Base-by-base conservation (phyloP, 2,329 filamentous ascomycete genomes). In the Cordyceps fumosorosea region DNA sequence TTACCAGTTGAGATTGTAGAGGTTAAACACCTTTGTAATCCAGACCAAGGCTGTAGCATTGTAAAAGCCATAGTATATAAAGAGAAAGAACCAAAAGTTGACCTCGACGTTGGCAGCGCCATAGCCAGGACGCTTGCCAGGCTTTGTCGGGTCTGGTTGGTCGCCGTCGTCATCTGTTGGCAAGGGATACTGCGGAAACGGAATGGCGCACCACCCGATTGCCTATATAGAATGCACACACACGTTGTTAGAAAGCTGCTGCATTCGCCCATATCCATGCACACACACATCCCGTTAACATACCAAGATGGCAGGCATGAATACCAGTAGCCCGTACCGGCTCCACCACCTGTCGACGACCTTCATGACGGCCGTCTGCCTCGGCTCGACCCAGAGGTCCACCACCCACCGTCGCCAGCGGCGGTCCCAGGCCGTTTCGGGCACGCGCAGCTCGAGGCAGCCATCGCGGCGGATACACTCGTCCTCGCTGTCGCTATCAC, bases 41-140 rank as follows among this genome's bases (percentile, higher is more conserved):
- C 86, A 89, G 64, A 87, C 82, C 67, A 89, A 74, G 2, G 86
- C 86, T 5, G 84, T 87, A 26, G 88, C 69, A 69, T 86, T 88
- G 73, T 89, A 89, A 66, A 88, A 82, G 62, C 85, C 84, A 71
- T 89, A 89, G 75, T 88, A 89, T 62, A 88, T 82, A 55, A 88
- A 81, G 44, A 89, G 76, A 69, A 89, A 89, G 77, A 88, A 88
- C 86, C 86, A 89, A 69, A 89, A 89, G 75, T 87, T 87, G 66
- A 89, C 81, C 65, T 83, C 81, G 5, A 89, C 86, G 48, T 82
- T 77, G 6, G 85, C 84, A 66, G 81, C 78, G 63, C 86, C 86
- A 76, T 89, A 85, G 29, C 85, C 86, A 40, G 66, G 40, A 12
- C 68, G 68, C 48, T 68, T 71, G 56, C 68, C 68, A 5, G 60